Conservation (phyloP, 495 filamentous ascomycete species). For the Echria macrotheca region DNA sequence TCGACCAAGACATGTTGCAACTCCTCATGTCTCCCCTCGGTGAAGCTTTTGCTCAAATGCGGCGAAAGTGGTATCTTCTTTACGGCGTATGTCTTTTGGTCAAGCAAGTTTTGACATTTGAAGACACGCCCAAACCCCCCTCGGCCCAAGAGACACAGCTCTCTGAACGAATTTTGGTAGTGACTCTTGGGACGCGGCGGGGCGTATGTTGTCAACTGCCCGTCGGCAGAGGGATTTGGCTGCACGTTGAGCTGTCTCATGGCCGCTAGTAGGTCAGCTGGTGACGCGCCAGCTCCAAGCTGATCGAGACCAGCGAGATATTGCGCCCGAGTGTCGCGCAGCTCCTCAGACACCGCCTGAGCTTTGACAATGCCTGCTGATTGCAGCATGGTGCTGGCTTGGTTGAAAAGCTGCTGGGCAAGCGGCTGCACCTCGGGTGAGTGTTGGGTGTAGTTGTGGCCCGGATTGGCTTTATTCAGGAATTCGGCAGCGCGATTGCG, state of each 20-base stretch:
- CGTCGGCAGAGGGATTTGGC: background rate
- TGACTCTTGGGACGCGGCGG: background rate
- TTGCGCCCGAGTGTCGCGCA: conserved; percentile 7
- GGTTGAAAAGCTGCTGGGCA: background rate
- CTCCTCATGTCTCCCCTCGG: conserved; percentile 3
- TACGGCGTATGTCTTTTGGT: conserved; percentile 9
- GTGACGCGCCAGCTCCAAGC: conserved; percentile 1
- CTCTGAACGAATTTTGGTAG: conserved; percentile 2
- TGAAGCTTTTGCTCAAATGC: conserved; percentile 7
- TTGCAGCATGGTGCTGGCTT: background rate
- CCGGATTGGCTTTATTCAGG: conserved; percentile 1
- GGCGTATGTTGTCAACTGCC: background rate
- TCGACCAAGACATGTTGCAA: conserved; percentile 4
- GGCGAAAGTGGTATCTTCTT: conserved; percentile 8
- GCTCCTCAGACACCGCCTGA: background rate
- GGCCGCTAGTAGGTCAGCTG: background rate
- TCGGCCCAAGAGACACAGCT: conserved; percentile 1
- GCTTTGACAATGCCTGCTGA: conserved; percentile 1
- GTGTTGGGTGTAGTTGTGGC: background rate
- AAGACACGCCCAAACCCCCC: conserved; percentile 7
- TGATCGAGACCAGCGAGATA: conserved; percentile 9
- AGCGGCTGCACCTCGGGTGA: conserved; percentile 4
- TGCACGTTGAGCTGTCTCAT: conserved; percentile 3
- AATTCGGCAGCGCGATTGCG: conserved; percentile 6
- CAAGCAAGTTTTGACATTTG: conserved; percentile 8